These are phyloP conservation scores for Fusarium verticillioides DNA, from an alignment of 2,329 filamentous ascomycete genomes.

Conservation along the genomic window DNA sequence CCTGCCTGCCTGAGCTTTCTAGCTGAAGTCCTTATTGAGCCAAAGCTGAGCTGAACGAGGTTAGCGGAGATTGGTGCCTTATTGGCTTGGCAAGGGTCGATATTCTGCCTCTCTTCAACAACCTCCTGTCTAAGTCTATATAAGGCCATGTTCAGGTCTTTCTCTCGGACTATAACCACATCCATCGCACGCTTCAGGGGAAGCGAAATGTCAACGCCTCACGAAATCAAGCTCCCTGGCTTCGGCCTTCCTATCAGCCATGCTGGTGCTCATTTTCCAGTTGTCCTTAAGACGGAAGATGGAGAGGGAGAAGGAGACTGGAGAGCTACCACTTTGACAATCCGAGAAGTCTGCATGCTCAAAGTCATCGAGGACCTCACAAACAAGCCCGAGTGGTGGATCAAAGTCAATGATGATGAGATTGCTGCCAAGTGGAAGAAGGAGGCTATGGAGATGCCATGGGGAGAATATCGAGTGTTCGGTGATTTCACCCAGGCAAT, in stretches of 20 bases:
- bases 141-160: neutral
- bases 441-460: conserved; percentile 47
- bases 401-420: conserved; percentile 43
- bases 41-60: neutral
- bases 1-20: neutral
- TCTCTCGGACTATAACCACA: neutral
- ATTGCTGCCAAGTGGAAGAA: conserved; percentile 46
- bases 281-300: conserved; percentile 16
- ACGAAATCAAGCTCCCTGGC: conserved; percentile 40
- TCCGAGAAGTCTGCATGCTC: conserved; percentile 50
- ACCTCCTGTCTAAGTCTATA: neutral
- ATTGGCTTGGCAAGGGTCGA: neutral
- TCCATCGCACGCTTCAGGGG: neutral
- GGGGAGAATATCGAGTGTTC: conserved; percentile 36
- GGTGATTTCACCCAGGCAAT: conserved; percentile 47
- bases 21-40: neutral
- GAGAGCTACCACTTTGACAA: conserved; percentile 43
- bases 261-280: conserved; percentile 31
- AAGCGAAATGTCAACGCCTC: neutral
- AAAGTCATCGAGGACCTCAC: conserved; percentile 48
- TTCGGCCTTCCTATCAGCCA: conserved; percentile 41
- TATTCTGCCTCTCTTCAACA: neutral
- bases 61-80: conserved; percentile 22
- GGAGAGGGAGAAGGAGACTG: conserved; percentile 19
- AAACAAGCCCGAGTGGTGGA: conserved; percentile 52